Evolutionary conservation across 441 rosid genomes (phyloP).

Genomic region (Codiaeum variegatum): DNA sequence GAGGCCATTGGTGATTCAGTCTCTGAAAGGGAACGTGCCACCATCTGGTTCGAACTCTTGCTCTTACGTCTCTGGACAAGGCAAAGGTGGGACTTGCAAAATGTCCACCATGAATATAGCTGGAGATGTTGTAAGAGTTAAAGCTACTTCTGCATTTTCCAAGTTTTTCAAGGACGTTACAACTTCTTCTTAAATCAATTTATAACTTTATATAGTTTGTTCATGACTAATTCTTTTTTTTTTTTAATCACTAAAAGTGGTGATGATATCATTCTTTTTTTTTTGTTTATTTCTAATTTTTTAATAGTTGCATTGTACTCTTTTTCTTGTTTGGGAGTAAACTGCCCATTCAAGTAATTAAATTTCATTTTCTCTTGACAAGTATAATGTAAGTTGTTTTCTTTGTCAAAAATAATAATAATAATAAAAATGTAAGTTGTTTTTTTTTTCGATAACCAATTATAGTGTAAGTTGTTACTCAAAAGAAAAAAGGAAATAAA

Average conservation of each 20-base stretch:
- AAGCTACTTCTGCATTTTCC: conserved; percentile 4
- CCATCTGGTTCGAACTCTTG: conserved; percentile 24
- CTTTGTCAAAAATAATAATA: no score
- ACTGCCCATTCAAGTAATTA: no score
- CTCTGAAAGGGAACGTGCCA: conserved; percentile 15
- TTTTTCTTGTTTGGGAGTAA: conserved; percentile 7
- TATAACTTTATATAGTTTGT: no score
- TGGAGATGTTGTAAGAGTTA: conserved; percentile 12
- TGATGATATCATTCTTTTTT: neutral
- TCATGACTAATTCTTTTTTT: neutral
- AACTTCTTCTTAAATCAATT: neutral
- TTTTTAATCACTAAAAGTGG: neutral
- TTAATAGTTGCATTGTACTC: neutral
- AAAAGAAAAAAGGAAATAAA: no score
- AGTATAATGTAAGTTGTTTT: no score
- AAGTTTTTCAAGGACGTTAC: conserved; percentile 12
- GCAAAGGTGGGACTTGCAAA: conserved; percentile 23
- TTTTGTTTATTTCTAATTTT: neutral
- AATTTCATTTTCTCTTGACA: neutral
- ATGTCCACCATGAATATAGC: conserved; percentile 25
- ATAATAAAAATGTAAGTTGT: no score
- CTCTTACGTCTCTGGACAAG: conserved; percentile 16
- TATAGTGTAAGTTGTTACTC: no score
- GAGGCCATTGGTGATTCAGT: conserved; percentile 27
- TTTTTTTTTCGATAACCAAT: no score